These are phyloP conservation scores for Exophiala xenobiotica DNA, from an alignment of 2,329 filamentous ascomycete genomes.

Conservation along the genomic window DNA sequence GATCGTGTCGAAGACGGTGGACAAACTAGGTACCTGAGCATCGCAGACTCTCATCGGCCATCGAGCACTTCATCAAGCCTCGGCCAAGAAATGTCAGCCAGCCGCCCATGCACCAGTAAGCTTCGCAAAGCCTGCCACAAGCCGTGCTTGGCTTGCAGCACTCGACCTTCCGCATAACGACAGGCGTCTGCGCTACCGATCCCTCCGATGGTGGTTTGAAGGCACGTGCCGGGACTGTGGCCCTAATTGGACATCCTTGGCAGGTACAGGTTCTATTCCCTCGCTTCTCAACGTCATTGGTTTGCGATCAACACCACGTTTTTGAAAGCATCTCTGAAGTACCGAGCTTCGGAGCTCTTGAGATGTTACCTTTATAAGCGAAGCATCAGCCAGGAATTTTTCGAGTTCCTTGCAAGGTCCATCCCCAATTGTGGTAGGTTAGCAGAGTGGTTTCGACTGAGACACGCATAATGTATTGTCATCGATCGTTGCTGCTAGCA, in stretches of 20 bases:
- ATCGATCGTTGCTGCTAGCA: slow-evolving; percentile 5
- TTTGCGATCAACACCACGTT: neutral
- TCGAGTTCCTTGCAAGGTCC: too few relatives aligned
- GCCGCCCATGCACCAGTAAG: slow-evolving; percentile 2
- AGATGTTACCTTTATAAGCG: neutral
- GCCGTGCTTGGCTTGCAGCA: slow-evolving; percentile 2
- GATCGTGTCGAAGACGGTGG: slow-evolving; percentile 60
- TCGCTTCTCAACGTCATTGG: neutral
- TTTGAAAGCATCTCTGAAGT: neutral
- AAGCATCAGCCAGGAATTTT: neutral
- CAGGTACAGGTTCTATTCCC: neutral
- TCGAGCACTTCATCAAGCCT: neutral
- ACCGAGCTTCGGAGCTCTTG: neutral
- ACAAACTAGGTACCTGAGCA: slow-evolving; percentile 40
- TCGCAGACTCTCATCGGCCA: neutral
- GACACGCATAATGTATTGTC: slow-evolving; percentile 20
- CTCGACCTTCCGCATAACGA: neutral
- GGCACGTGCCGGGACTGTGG: slow-evolving; percentile 1
- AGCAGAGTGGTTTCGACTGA: too few relatives aligned
- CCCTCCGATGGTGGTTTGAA: neutral
- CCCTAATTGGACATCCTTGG: slow-evolving; percentile 5
- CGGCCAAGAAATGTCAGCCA: too few relatives aligned
- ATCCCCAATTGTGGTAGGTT: too few relatives aligned
- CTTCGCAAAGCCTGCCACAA: neutral
- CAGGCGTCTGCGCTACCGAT: neutral